Evolutionary conservation across 1,284 basidiomycete genomes (phyloP).

Genomic region (Malassezia sympodialis): DNA sequence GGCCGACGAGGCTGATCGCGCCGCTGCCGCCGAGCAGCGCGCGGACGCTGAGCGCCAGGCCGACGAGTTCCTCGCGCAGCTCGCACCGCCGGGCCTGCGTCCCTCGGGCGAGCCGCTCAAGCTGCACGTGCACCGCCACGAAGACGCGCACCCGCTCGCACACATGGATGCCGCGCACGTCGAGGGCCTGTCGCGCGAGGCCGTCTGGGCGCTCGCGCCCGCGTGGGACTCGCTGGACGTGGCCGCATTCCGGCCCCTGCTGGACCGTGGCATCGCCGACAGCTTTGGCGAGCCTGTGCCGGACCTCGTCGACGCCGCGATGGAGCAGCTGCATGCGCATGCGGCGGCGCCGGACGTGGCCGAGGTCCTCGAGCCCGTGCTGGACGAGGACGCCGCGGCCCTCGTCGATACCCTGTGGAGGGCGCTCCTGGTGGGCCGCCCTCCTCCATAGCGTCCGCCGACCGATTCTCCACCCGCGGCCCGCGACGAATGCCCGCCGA

Average conservation of each 20-base stretch:
- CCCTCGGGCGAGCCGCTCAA: slow-evolving; percentile 34
- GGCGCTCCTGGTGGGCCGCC: slow-evolving; percentile 26
- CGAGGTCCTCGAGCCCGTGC: slow-evolving; percentile 34
- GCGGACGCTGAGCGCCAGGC: slow-evolving; percentile 25
- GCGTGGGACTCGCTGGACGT: slow-evolving; percentile 32
- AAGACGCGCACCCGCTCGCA: background rate
- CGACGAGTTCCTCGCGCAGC: slow-evolving; percentile 35
- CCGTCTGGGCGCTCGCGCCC: slow-evolving; percentile 21
- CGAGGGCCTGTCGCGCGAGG: background rate
- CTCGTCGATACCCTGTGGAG: slow-evolving; percentile 38
- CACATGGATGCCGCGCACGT: background rate
- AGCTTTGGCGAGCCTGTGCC: slow-evolving; percentile 37
- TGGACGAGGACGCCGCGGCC: slow-evolving; percentile 36
- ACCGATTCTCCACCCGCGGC: background rate
- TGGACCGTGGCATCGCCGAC: slow-evolving; percentile 31
- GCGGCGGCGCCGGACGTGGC: slow-evolving; percentile 20
- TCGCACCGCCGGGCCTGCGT: slow-evolving; percentile 36
- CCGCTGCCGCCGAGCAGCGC: slow-evolving; percentile 21
- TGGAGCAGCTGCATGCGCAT: slow-evolving; percentile 25
- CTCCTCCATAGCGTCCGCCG: background rate
- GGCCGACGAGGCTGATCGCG: slow-evolving; percentile 27
- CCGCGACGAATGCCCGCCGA: background rate
- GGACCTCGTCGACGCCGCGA: slow-evolving; percentile 29
- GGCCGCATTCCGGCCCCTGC: slow-evolving; percentile 21
- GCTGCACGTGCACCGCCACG: slow-evolving; percentile 25